A percentile compares a stretch with the other conserved stretches of the same genome.
Conservation (phyloP, 2,329 filamentous ascomycete genomes). For the Fusarium incarnatum region DNA sequence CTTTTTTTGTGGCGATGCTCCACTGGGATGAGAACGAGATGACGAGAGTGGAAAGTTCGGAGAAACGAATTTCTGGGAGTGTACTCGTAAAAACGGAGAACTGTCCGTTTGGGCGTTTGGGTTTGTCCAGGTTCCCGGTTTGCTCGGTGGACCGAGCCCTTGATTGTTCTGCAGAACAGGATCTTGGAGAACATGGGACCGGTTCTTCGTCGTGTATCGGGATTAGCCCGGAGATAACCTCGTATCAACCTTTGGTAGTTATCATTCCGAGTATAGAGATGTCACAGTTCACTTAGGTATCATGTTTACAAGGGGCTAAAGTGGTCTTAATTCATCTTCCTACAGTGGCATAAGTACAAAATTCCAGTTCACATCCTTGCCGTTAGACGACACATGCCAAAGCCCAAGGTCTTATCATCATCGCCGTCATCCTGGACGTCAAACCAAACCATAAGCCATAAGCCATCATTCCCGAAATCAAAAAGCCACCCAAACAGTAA, state of each 20-base stretch:
- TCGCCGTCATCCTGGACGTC: no score
- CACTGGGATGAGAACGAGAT: no score
- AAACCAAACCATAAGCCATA: no score
- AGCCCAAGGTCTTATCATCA: neutral
- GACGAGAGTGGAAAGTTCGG: neutral
- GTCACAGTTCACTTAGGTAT: accelerated
- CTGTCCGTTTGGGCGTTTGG: neutral
- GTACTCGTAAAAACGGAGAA: neutral
- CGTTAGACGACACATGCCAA: neutral
- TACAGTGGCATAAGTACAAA: neutral
- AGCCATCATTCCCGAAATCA: neutral
- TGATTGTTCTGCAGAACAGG: neutral
- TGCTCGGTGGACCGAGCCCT: neutral
- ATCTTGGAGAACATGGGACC: neutral
- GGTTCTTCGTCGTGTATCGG: neutral
- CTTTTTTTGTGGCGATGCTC: neutral
- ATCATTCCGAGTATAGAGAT: accelerated
- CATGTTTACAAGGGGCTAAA: neutral
- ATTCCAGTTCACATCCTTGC: neutral
- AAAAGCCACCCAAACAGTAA: neutral
- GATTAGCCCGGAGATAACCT: neutral
- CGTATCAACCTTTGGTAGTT: accelerated
- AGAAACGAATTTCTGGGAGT: neutral
- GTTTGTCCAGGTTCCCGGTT: neutral
- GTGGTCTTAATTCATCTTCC: neutral